Conservation (phyloP, 176 grass and related monocot species). For the Oryza longistaminata region DNA sequence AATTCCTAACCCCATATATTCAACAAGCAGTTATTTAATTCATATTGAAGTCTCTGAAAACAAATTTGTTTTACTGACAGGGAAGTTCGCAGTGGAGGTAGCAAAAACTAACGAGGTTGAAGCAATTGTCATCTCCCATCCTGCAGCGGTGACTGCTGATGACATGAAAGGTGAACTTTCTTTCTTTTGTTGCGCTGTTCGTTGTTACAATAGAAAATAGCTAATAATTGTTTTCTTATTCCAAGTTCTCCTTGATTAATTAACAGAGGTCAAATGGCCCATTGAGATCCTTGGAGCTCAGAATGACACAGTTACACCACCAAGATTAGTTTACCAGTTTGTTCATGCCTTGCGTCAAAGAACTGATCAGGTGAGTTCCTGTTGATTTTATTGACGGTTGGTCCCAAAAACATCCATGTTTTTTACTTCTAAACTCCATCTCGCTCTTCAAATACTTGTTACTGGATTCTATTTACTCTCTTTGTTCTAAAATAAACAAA, state of each 20-base stretch:
- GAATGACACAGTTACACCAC: background rate
- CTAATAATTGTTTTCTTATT: background rate
- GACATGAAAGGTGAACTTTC: conserved; percentile 4
- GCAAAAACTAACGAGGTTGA: background rate
- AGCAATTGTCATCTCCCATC: conserved; percentile 16
- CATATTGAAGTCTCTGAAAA: background rate
- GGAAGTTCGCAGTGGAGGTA: background rate
- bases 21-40: background rate
- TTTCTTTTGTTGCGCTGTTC: background rate
- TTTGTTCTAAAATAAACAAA: too few relatives aligned
- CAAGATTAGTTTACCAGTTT: background rate
- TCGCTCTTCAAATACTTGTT: too few relatives aligned
- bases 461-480: too few relatives aligned
- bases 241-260: background rate
- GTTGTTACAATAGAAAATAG: background rate
- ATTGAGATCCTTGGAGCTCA: conserved; percentile 4
- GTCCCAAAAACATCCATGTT: too few relatives aligned
- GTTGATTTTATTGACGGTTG: too few relatives aligned
- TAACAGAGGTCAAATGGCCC: background rate
- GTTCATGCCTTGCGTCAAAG: background rate
- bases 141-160: background rate
- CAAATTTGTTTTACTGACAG: background rate
- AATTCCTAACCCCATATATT: background rate
- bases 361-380: background rate
- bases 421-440: too few relatives aligned